Conservation (phyloP, 257 asterid genomes). For the Salvia miltiorrhiza region DNA sequence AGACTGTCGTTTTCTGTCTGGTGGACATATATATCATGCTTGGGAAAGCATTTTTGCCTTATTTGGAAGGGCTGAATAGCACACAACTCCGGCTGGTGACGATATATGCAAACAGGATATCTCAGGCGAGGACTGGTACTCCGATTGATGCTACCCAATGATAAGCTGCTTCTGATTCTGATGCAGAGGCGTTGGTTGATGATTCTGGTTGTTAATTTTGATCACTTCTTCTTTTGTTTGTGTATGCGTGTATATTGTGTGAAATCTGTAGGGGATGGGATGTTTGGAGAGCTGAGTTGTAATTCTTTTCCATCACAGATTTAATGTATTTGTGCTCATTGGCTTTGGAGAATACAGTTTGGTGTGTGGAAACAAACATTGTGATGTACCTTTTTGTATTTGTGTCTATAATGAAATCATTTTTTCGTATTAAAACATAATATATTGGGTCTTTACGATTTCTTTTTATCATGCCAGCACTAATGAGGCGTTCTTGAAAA, state of each 20-base stretch:
- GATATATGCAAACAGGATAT: conserved; percentile 92
- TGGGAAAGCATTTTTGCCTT: conserved; percentile 90
- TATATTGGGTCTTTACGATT: neutral
- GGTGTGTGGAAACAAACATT: conserved; percentile 25
- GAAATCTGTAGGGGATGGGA: conserved; percentile 23
- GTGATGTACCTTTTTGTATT: conserved; percentile 20
- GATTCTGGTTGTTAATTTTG: conserved; percentile 29
- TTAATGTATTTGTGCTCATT: conserved; percentile 21
- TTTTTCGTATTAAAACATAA: neutral
- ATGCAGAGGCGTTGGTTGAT: conserved; percentile 19
- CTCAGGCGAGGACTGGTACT: conserved; percentile 93
- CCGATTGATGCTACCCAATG: conserved; percentile 64
- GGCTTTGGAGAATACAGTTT: conserved; percentile 19
- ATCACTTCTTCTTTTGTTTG: conserved; percentile 22
- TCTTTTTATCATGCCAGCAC: neutral
- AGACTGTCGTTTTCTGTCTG: conserved; percentile 97
- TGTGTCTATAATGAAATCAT: conserved; percentile 31
- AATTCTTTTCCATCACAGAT: conserved; percentile 24
- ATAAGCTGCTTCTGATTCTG: conserved; percentile 18
- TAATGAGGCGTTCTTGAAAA: neutral
- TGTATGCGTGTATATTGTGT: conserved; percentile 41
- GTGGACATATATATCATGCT: conserved; percentile 96
- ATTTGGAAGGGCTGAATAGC: conserved; percentile 88
- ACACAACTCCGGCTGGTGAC: conserved; percentile 90
- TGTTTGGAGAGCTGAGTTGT: conserved; percentile 21